A percentile compares a stretch with the other conserved stretches of the same genome.
phyloP scores from a whole-genome alignment of 2,329 filamentous ascomycete genomes.

The Trichoderma afroharzianum region DNA sequence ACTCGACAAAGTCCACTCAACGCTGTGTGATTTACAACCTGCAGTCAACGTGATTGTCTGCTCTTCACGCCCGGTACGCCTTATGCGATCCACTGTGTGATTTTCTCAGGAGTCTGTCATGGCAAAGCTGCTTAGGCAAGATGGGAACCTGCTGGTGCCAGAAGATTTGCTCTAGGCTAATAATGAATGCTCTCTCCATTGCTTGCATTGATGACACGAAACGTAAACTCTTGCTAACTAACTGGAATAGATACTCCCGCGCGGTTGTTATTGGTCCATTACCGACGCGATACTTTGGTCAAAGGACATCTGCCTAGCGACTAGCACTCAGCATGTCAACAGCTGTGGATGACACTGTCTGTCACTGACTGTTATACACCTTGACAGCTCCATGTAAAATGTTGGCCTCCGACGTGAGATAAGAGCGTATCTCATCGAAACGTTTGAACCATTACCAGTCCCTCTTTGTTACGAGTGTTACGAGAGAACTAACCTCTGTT shows the following conservation, averaged over 20 bases:
- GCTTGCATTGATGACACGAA: background rate
- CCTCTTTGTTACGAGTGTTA: background rate
- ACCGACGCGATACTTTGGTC: background rate
- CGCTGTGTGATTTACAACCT: background rate
- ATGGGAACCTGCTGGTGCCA: background rate
- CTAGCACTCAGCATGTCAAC: background rate
- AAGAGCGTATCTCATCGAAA: background rate
- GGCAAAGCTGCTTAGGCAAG: background rate
- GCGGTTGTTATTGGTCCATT: background rate
- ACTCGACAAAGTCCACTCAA: background rate
- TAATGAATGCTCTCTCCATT: background rate
- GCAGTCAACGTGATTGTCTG: background rate
- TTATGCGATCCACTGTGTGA: background rate
- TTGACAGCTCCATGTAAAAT: background rate
- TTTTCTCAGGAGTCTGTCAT: background rate
- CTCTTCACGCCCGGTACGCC: background rate
- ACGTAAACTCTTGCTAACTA: background rate
- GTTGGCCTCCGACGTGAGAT: background rate
- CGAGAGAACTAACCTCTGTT: background rate
- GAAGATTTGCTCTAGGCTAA: background rate
- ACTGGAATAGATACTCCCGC: background rate
- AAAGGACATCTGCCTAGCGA: background rate
- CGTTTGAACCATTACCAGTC: background rate
- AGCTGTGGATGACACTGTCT: background rate
- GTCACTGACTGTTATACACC: background rate